Evolutionary conservation across 495 filamentous ascomycete species (phyloP), one percentile per base, ranked within the genome.

Genomic region (Penicillium canariense): DNA sequence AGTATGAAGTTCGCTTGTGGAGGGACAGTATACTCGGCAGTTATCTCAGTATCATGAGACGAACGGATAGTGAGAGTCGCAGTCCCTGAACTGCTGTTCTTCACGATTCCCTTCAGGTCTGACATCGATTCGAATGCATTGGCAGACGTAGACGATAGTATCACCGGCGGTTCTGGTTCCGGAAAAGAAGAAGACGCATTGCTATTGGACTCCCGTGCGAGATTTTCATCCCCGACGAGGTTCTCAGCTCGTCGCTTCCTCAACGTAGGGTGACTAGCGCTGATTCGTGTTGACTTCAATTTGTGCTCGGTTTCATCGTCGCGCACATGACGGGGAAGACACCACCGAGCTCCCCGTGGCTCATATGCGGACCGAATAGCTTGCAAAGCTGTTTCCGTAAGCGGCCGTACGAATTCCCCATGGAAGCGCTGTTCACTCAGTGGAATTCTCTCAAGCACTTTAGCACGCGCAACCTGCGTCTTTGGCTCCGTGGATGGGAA

Each of bases 1-100:
- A 84, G 70, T 12, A 81, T 47, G 55, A 87, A 84, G 4, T 58
- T 73, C 8, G 85, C 77, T 8, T 55, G 36, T 1, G 83, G 77
- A 11, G 85, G 85, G 5, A 87, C 61, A 6, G 47, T 61, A 60
- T 66, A 57, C 31, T 67, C 61, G 6, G 35, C 22, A 6, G 54
- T 48, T 14, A 40, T 34, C 23, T 35, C 15, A 7, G 7, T 60
- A 25, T 56, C 50, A 22, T 57, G 14, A 17, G 18, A 50, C 17
- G 14, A 46, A n/a, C 35, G 47, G 31, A 65, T 39, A 7, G 50
- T 63, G n/a, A 72, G 60, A 15, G 50, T 54, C 10, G 62, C 68
- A 4, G 48, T 55, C 42, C 52, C 54, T 22, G 28, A 48, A 48
- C 72, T 72, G 12, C 71, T 60, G 55, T 78, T 74, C 50, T 66